Base-by-base conservation (phyloP, 176 grass and related monocot genomes). In the Cocos nucifera region DNA sequence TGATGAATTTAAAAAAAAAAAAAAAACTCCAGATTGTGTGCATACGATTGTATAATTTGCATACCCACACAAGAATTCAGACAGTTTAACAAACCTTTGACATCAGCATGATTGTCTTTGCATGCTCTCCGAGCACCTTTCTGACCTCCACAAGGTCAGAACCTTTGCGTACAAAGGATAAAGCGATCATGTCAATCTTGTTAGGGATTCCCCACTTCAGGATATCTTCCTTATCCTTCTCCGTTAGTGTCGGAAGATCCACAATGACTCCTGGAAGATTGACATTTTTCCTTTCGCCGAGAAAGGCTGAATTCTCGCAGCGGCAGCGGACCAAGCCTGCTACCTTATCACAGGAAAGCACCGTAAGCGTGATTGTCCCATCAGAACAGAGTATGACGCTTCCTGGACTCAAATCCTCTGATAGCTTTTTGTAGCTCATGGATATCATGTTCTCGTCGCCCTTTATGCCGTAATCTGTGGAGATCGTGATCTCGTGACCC, bases 171-270 rank as follows among this genome's bases (percentile, higher is more conserved):
- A 95, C 82, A 62, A 95, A 89, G 21, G 86, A 95, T 8, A 95
- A 48, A 52, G 82, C 90, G 20, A 95, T 89, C 67, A 89, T 95
- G 74, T 89, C 90, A 27, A 89, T 95, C 30, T 89, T 83, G 56
- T 95, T 95, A 3, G 82, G 90, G 4, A 95, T 66, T 16, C 82
- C 90, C 86, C 86, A 86, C 51, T 79, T 62, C 1, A 95, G 30
- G 30, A 95, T 95, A 73, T 95, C 86, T n/a, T 64, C 76, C 75
- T 80, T 95, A 69, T 86, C 90, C 71, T 95, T 95, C 28, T 95
- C 86, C n/a, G 82, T 89, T 19, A 89, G 64, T 49, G 90, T 89
- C 55, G 86, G 82, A 17, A 89, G 78, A 81, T 95, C 86, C 12
- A 95, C 86, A 21, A 95, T 59, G 12, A 95, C 86, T 3, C 90